Evolutionary conservation across 352 stramenopile genomes (phyloP).

Genomic region (Phytopythium vexans): DNA sequence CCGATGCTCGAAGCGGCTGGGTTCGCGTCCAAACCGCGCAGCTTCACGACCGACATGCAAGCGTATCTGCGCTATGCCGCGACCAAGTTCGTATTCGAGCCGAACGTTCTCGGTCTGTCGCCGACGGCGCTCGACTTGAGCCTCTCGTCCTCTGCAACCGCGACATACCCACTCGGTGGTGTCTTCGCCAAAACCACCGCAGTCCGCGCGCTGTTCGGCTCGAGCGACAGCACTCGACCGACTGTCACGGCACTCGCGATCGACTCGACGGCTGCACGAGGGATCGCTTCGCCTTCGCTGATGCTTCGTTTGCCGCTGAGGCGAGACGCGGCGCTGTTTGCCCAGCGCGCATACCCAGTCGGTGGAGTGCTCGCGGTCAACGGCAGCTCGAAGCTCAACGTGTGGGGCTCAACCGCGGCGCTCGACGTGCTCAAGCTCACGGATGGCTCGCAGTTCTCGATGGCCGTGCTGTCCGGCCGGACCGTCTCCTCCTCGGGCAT

Average conservation of each 20-base stretch:
- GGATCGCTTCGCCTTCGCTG: not conserved
- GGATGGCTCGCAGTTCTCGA: slow-evolving; percentile 62
- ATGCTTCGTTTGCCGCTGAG: slow-evolving; percentile 22
- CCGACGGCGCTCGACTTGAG: slow-evolving; percentile 1
- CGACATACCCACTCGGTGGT: slow-evolving; percentile 15
- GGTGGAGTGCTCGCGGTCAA: slow-evolving; percentile 44
- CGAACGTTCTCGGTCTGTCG: slow-evolving; percentile 22
- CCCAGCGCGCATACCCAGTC: slow-evolving; percentile 26
- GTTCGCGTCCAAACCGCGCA: slow-evolving; percentile 19
- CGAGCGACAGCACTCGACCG: not conserved
- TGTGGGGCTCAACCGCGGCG: slow-evolving; percentile 24
- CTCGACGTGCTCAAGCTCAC: slow-evolving; percentile 28
- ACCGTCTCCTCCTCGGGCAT: slow-evolving; percentile 10
- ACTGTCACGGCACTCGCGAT: not conserved
- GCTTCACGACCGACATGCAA: slow-evolving; percentile 37
- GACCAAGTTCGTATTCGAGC: slow-evolving; percentile 57
- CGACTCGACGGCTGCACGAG: not conserved
- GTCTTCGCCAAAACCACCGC: slow-evolving; percentile 19
- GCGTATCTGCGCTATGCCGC: slow-evolving; percentile 45
- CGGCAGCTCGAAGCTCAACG: slow-evolving; percentile 17
- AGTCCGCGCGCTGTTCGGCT: slow-evolving; percentile 22
- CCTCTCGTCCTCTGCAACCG: slow-evolving; percentile 1
- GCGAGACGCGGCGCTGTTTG: slow-evolving; percentile 23
- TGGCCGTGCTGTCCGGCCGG: slow-evolving; percentile 22
- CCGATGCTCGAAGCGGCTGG: slow-evolving; percentile 21